A percentile compares a stretch with the other conserved stretches of the same genome.
phyloP scores from a whole-genome alignment of 345 rosid genomes.

The Salix brachista region DNA sequence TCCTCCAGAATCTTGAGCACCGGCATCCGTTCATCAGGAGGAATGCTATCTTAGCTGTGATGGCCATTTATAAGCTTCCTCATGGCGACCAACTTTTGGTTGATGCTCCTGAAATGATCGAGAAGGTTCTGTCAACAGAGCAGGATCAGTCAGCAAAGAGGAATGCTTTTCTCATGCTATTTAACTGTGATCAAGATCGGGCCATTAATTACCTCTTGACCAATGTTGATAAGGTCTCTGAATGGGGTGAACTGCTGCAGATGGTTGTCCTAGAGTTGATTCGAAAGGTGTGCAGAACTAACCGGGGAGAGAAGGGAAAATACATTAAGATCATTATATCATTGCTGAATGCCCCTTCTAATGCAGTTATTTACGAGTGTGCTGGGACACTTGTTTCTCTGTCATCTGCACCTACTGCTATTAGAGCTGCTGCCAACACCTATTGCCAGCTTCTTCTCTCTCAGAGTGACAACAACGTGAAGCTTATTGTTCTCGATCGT shows the following conservation, averaged over 20 bases:
- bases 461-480: conserved; percentile 88
- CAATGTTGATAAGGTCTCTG: conserved; percentile 61
- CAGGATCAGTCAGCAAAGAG: conserved; percentile 73
- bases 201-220: conserved; percentile 60
- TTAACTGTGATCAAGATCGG: conserved; percentile 64
- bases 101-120: conserved; percentile 78
- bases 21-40: conserved; percentile 69
- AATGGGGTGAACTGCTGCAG: conserved; percentile 71
- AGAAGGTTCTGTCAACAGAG: conserved; percentile 60
- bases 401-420: conserved; percentile 87
- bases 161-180: conserved; percentile 79
- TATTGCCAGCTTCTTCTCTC: conserved; percentile 79
- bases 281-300: conserved; percentile 65
- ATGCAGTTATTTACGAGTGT: conserved; percentile 71
- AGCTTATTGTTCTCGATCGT: conserved; percentile 82
- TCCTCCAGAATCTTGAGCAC: conserved; percentile 66
- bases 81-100: conserved; percentile 67
- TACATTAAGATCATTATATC: conserved; percentile 71
- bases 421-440: conserved; percentile 78
- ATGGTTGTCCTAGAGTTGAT: conserved; percentile 77
- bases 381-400: conserved; percentile 79
- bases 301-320: conserved; percentile 61
- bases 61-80: conserved; percentile 71
- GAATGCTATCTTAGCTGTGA: conserved; percentile 67
- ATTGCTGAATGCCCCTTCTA: conserved; percentile 63